These are phyloP conservation scores for Magnolia sinica DNA, from an alignment of 164 flowering plant genomes.

Conservation along the genomic window DNA sequence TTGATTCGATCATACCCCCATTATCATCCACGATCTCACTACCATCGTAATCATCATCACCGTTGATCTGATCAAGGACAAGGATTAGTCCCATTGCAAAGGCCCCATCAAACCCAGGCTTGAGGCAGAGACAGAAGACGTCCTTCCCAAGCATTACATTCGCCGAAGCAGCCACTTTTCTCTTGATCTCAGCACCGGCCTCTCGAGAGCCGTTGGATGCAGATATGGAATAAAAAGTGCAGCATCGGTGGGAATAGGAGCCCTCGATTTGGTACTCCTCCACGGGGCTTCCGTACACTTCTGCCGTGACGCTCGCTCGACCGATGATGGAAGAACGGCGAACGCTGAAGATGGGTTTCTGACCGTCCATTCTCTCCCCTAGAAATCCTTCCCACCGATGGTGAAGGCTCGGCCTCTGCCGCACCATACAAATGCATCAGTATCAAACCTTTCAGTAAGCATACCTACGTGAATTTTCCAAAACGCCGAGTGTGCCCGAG, in stretches of 20 bases:
- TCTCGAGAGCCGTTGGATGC: constrained; percentile 22
- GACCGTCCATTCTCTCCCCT: constrained; percentile 68
- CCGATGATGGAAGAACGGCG: constrained; percentile 86
- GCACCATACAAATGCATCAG: no score
- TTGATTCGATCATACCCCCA: background rate
- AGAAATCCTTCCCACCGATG: constrained; percentile 87
- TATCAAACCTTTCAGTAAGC: no score
- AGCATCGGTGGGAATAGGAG: constrained; percentile 47
- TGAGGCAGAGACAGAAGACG: constrained; percentile 61
- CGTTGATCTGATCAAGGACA: constrained; percentile 77
- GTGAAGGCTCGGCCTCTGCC: constrained; percentile 92
- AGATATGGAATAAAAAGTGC: constrained; percentile 35
- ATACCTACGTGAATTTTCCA: no score
- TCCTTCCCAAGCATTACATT: constrained; percentile 81
- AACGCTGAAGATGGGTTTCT: constrained; percentile 82
- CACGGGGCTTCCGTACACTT: constrained; percentile 43
- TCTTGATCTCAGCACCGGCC: constrained; percentile 67
- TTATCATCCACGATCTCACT: no score
- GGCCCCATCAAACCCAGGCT: constrained; percentile 81
- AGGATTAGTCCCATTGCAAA: constrained; percentile 90
- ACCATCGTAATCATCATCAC: constrained; percentile 18
- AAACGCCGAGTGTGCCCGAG: no score
- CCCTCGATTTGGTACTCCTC: constrained; percentile 92
- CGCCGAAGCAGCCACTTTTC: constrained; percentile 68
- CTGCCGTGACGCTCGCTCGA: constrained; percentile 68